Evolutionary conservation across 1,284 basidiomycete species (phyloP).

Genomic region (Irpex rosettiformis): DNA sequence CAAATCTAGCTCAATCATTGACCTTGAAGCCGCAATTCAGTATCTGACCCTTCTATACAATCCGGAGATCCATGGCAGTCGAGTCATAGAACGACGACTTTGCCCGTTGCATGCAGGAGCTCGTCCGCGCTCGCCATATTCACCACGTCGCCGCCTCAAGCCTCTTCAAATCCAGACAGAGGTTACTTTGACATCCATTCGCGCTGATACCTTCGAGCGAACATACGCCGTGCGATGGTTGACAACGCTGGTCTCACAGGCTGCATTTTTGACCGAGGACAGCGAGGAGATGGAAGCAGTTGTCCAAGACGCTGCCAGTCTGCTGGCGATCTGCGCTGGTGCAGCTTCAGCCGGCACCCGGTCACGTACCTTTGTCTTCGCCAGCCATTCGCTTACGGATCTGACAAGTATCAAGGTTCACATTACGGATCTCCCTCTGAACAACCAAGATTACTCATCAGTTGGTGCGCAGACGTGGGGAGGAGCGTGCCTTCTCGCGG

Average conservation of each 20-base stretch:
- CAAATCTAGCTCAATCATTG: constrained; percentile 18
- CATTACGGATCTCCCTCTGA: constrained; percentile 72
- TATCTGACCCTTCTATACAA: constrained; percentile 44
- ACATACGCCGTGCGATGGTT: constrained; percentile 70
- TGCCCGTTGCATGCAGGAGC: background rate
- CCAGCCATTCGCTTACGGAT: constrained; percentile 6
- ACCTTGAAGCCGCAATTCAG: constrained; percentile 30
- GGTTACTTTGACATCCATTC: constrained; percentile 21
- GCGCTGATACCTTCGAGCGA: constrained; percentile 63
- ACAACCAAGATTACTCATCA: constrained; percentile 69
- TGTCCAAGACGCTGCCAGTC: constrained; percentile 50
- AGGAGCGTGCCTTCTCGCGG: constrained; percentile 77
- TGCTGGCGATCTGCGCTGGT: constrained; percentile 37
- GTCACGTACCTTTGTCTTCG: constrained; percentile 40
- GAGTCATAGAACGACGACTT: constrained; percentile 19
- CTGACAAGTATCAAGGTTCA: constrained; percentile 35
- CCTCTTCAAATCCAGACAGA: background rate
- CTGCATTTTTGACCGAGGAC: constrained; percentile 11
- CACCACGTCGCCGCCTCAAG: background rate
- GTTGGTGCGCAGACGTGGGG: constrained; percentile 95
- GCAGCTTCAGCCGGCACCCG: constrained; percentile 38
- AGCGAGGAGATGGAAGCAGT: constrained; percentile 31
- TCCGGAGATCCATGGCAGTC: constrained; percentile 42
- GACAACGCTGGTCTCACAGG: constrained; percentile 47
- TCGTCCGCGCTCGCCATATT: background rate